phyloP scores from a whole-genome alignment of 345 rosid genomes.

The Cardamine occulta region DNA sequence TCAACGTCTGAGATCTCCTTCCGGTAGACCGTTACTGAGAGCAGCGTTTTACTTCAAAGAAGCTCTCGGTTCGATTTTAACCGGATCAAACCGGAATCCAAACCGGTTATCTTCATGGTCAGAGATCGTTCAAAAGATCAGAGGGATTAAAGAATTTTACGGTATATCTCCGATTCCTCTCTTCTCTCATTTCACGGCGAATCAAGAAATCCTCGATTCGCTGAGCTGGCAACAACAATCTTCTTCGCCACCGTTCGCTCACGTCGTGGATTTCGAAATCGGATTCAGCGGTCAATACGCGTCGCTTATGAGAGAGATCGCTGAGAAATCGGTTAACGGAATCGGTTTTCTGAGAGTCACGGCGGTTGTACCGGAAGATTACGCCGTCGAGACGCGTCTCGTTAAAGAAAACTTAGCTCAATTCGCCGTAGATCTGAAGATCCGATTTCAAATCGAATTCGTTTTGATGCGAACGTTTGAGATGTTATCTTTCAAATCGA shows the following conservation, averaged over 20 bases:
- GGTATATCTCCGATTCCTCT: slow-evolving; percentile 78
- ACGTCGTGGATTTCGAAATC: slow-evolving; percentile 82
- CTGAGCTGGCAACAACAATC: slow-evolving; percentile 45
- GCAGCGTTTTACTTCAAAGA: slow-evolving; percentile 90
- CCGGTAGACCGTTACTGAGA: slow-evolving; percentile 72
- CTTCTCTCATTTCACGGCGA: slow-evolving; percentile 83
- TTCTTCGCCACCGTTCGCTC: slow-evolving; percentile 34
- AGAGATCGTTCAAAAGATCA: slow-evolving; percentile 71
- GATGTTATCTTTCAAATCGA: slow-evolving; percentile 65
- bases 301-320: slow-evolving; percentile 74
- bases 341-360: slow-evolving; percentile 57
- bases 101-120: slow-evolving; percentile 58
- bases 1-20: slow-evolving; percentile 60
- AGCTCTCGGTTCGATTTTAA: slow-evolving; percentile 65
- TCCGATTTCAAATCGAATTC: slow-evolving; percentile 71
- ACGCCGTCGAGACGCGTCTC: slow-evolving; percentile 60
- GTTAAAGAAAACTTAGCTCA: slow-evolving; percentile 73
- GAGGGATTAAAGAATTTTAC: slow-evolving; percentile 68
- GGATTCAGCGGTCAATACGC: slow-evolving; percentile 87
- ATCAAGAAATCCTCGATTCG: slow-evolving; percentile 80
- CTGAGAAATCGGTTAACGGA: slow-evolving; percentile 48
- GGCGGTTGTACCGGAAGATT: slow-evolving; percentile 74
- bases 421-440: slow-evolving; percentile 69
- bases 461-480: slow-evolving; percentile 65
- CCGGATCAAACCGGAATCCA: slow-evolving; percentile 49